Evolutionary conservation across 805 yeast species (phyloP).

Genomic region (Yarrowia deformans): DNA sequence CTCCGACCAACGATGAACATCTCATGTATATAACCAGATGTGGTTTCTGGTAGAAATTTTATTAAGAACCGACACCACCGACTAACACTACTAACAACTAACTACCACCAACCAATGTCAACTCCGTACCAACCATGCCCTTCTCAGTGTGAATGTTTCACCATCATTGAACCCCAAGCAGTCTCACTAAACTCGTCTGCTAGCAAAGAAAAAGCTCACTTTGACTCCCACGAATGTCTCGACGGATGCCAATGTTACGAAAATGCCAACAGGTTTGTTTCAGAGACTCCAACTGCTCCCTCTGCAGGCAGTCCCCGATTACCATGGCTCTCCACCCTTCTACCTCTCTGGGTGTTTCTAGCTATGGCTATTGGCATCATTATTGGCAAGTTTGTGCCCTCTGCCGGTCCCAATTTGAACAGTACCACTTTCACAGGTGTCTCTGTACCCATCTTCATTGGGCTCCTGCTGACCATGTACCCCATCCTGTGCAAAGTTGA

Average conservation of each 20-base stretch:
- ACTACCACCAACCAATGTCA: background rate
- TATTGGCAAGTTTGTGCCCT: conserved; percentile 46
- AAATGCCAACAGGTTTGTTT: conserved; percentile 1
- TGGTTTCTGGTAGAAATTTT: too few species aligned
- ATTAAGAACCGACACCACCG: background rate
- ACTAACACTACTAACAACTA: background rate
- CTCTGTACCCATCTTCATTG: conserved; percentile 52
- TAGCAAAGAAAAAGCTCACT: conserved; percentile 1
- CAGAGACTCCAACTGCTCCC: background rate
- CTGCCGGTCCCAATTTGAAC: conserved; percentile 42
- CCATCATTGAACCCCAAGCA: background rate
- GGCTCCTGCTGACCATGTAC: conserved; percentile 63
- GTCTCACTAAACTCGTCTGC: background rate
- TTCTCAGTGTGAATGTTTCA: conserved; percentile 14
- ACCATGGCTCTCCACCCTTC: conserved; percentile 11
- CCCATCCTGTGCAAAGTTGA: conserved; percentile 64
- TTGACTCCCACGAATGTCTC: background rate
- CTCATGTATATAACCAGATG: background rate
- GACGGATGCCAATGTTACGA: conserved; percentile 11
- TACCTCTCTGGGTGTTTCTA: conserved; percentile 20
- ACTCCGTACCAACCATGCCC: background rate
- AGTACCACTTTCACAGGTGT: conserved; percentile 45
- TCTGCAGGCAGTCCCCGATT: background rate
- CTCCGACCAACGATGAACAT: background rate
- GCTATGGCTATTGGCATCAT: conserved; percentile 47